Evolutionary conservation across 768 basidiomycete genomes (phyloP), one percentile per base, ranked within the genome.

Genomic region (Phanerochaete sordida): DNA sequence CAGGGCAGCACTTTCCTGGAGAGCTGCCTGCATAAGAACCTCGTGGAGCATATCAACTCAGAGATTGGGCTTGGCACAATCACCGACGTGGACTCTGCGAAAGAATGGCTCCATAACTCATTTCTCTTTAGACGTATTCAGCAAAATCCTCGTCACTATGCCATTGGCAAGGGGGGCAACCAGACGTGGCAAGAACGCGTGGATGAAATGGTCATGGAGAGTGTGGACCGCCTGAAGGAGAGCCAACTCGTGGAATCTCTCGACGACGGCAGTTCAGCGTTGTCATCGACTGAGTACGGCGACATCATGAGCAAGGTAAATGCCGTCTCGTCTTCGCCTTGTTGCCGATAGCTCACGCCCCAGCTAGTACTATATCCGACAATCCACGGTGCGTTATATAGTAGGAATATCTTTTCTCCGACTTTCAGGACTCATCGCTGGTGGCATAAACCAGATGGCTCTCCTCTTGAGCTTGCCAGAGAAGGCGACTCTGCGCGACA

Each of bases 61-160:
- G 96, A 99, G 74, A 89, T 98, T 57, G 88, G 88, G 0, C 79
- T 98, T 11, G 84, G 86, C 2, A 95, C 95, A 0, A 95, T 99
- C 67, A 84, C 80, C 3, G 78, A 81, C 64, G 61, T 90, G 3
- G 72, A 79, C 1, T 82, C 81, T 6, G 96, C 94, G 1, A 90
- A 89, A 65, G 75, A 80, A 16, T 99, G 97, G 97, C 74, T 96
- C 26, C 82, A 79, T 23, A 84, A 81, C 57, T 91, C 95, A 0
- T 99, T 98, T 73, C 75, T 99, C 15, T 96, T 83, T 68, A 88
- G 89, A 55, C 82, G 97, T 23, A 85, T 99, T 58, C 83, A 86
- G 64, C 85, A 86, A 71, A 98, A 99, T 68, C 92, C 95, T 0
- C 68, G 70, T 9, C 81, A 88, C 68, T 99, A 98, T 68, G 77